Evolutionary conservation across 1,284 basidiomycete species (phyloP), one percentile per base, ranked within the genome.

Genomic region (Apiotrichum veenhuisii): DNA sequence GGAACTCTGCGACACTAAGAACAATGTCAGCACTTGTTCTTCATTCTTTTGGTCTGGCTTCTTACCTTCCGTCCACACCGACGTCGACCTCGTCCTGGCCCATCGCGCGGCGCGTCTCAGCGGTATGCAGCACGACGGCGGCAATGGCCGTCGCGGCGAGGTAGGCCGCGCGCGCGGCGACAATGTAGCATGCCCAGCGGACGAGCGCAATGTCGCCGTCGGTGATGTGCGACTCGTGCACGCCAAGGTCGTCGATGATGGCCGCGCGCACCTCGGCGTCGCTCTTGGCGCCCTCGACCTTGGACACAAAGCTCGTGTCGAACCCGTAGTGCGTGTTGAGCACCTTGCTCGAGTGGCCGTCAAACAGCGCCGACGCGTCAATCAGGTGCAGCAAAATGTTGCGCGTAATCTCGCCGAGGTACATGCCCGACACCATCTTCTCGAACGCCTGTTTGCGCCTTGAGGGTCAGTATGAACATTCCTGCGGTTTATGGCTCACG

Each of bases 371-470:
- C 25, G 77, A 74, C 46, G 74, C 84, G 72, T 98, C 95, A 67
- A 98, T 82, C 60, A 98, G 81, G 58, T 91, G 84, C 30, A 95
- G 80, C 47, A 98, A 81, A 61, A 96, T 81, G 69, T 89, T 89
- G 49, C 95, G 87, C 22, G 87, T 84, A 64, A 98, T 85, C 78
- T 98, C 95, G 57, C 95, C 95, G 40, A 98, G 85, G 77, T 98
- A 98, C 94, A 98, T 98, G 59, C 96, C 96, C 3, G 92, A 96
- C 64, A 98, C 90, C 80, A 97, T 92, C 80, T 98, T 98, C 77
- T 98, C 96, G 71, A 94, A 98, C 2, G 89, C 88, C 76, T 98
- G 95, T 72, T 87, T 90, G 52, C 86, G 83, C 11, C 78, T 80
- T 9, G 36, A 38, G 50, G 30, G 50, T 53, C 44, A 56, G 51